Conservation (phyloP, 78 protist genomes). For the Acrasis kona region DNA sequence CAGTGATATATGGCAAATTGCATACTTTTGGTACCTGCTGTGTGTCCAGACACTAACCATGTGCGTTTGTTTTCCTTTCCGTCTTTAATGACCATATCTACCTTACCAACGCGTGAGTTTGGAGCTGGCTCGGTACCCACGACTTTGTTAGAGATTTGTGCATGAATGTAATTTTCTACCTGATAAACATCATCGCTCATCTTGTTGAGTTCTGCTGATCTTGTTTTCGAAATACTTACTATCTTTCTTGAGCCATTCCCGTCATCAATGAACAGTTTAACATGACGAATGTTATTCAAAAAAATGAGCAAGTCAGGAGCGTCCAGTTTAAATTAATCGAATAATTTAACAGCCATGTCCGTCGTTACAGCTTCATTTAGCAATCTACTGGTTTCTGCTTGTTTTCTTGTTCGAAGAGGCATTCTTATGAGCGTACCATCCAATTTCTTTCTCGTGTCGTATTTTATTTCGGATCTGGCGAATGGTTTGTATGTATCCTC, state of each 20-base stretch:
- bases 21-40: neutral
- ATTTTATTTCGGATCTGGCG: neutral
- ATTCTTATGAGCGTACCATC: conserved; percentile 42
- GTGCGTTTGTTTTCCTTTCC: no score
- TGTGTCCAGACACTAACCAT: no score
- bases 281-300: neutral
- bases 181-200: no score
- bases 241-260: neutral
- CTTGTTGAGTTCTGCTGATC: neutral
- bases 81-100: no score
- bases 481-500: neutral
- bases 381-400: neutral
- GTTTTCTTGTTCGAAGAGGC: conserved; percentile 28
- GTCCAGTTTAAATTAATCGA: neutral
- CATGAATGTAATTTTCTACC: no score
- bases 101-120: no score
- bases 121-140: neutral
- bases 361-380: neutral
- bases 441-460: neutral
- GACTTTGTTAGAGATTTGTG: neutral
- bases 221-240: neutral
- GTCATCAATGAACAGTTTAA: neutral
- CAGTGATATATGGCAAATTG: neutral
- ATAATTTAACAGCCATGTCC: neutral
- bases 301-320: neutral